Evolutionary conservation across 805 yeast species (phyloP).

Genomic region (Candida ponderosae): DNA sequence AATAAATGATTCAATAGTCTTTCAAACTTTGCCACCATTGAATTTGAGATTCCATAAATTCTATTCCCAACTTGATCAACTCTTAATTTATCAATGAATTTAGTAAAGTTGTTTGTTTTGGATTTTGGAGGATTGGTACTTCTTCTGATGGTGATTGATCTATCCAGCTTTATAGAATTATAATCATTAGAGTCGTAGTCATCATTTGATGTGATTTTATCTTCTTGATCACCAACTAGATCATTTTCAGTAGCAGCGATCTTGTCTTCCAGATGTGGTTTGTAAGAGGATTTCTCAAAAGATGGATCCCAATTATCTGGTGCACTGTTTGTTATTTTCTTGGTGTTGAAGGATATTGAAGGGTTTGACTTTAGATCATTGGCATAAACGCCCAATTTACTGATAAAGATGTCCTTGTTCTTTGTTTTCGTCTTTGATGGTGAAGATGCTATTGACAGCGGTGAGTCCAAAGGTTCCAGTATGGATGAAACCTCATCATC

Average conservation of each 20-base stretch:
- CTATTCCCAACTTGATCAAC: background rate
- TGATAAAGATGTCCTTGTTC: slow-evolving; percentile 15
- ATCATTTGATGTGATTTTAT: slow-evolving; percentile 2
- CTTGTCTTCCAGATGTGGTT: background rate
- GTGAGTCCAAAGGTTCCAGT: no score
- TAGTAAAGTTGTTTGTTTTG: slow-evolving; percentile 1
- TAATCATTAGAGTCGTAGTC: slow-evolving; percentile 1
- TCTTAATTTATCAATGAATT: slow-evolving; percentile 6
- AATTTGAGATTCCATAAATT: slow-evolving; percentile 3
- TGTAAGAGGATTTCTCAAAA: background rate
- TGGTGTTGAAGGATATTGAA: slow-evolving; percentile 7
- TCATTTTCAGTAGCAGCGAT: background rate
- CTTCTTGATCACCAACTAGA: slow-evolving; percentile 1
- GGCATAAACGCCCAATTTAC: slow-evolving; percentile 19
- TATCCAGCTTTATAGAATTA: slow-evolving; percentile 13
- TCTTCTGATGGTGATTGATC: slow-evolving; percentile 14
- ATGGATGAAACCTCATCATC: background rate
- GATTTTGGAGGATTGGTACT: background rate
- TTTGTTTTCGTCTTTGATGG: no score
- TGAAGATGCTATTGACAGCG: no score
- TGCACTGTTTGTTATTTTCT: background rate
- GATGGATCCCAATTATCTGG: background rate
- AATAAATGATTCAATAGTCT: slow-evolving; percentile 10
- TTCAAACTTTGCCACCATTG: slow-evolving; percentile 16
- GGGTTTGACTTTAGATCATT: slow-evolving; percentile 19